Conservation (phyloP, 1,139 yeast species). For the Zhuliangozyma blackwelliae region DNA sequence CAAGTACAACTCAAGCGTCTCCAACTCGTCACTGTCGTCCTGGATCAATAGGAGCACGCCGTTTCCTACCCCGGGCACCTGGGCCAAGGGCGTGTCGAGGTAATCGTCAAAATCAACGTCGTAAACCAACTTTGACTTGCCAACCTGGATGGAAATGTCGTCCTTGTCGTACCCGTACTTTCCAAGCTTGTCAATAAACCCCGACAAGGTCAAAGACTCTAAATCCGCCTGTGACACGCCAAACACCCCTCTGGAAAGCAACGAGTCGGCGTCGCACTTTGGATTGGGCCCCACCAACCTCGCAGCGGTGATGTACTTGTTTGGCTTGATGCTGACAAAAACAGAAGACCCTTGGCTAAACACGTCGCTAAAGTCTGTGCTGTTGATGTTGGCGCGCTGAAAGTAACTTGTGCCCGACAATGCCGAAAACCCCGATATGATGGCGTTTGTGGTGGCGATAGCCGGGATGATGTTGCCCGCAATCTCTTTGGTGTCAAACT, state of each 20-base stretch:
- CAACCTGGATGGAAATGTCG: constrained; percentile 62
- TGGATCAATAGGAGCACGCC: constrained; percentile 66
- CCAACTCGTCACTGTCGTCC: constrained; percentile 71
- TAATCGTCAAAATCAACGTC: constrained; percentile 91
- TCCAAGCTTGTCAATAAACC: constrained; percentile 44
- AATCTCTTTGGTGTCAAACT: constrained; percentile 85
- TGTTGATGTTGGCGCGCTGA: constrained; percentile 15
- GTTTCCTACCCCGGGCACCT: constrained; percentile 48
- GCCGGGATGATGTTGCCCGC: constrained; percentile 99
- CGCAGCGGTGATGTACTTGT: constrained; percentile 65
- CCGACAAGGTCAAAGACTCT: constrained; percentile 21
- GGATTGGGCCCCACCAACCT: constrained; percentile 57
- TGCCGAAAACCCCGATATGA: constrained; percentile 85
- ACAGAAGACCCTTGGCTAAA: constrained; percentile 44
- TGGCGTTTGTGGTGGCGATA: constrained; percentile 95
- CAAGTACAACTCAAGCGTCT: constrained; percentile 66
- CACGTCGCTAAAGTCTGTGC: constrained; percentile 16
- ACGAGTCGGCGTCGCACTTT: constrained; percentile 73
- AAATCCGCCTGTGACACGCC: constrained; percentile 14
- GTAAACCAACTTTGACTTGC: constrained; percentile 60
- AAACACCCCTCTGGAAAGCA: constrained; percentile 44
- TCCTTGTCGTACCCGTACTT: constrained; percentile 59
- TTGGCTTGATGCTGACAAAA: constrained; percentile 64
- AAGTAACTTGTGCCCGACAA: constrained; percentile 62
- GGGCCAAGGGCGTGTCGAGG: constrained; percentile 40